Percentiles rank a stretch among this genome's conserved stretches.
Conservation (phyloP, 208 protist species). For the Acanthamoeba triangularis region DNA sequence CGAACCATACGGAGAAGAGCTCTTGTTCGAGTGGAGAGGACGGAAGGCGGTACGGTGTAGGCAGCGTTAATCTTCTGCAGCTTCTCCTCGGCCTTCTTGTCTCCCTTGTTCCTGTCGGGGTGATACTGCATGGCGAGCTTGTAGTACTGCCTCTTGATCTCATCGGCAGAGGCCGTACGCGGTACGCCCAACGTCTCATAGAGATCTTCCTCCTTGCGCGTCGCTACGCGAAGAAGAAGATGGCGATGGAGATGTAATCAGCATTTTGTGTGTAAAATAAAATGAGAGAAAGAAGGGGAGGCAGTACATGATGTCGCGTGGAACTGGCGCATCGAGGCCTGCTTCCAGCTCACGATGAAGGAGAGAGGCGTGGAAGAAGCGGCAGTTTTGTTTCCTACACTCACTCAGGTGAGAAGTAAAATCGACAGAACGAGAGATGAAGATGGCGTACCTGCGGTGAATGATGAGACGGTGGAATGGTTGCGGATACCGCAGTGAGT, state of each 20-base stretch:
- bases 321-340: slow-evolving; percentile 19
- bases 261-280: neutral
- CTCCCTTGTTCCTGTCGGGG: slow-evolving; percentile 82
- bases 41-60: neutral
- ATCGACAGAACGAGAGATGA: neutral
- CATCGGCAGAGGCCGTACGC: slow-evolving; percentile 75
- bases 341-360: slow-evolving; percentile 27
- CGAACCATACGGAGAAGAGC: neutral
- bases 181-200: slow-evolving; percentile 86
- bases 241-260: neutral
- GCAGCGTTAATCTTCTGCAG: slow-evolving; percentile 73
- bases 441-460: neutral
- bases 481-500: slow-evolving; percentile 27
- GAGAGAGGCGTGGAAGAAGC: slow-evolving; percentile 15
- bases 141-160: slow-evolving; percentile 88
- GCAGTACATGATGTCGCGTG: neutral
- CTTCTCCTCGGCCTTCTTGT: slow-evolving; percentile 78
- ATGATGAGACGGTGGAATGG: neutral
- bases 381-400: neutral
- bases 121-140: slow-evolving; percentile 85
- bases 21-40: no score
- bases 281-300: neutral
- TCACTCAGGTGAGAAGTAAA: neutral
- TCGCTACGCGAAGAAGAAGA: neutral
- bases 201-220: slow-evolving; percentile 80